Evolutionary conservation across 805 yeast genomes (phyloP), one percentile per base, ranked within the genome.

Genomic region (Cyberlindnera maritima): DNA sequence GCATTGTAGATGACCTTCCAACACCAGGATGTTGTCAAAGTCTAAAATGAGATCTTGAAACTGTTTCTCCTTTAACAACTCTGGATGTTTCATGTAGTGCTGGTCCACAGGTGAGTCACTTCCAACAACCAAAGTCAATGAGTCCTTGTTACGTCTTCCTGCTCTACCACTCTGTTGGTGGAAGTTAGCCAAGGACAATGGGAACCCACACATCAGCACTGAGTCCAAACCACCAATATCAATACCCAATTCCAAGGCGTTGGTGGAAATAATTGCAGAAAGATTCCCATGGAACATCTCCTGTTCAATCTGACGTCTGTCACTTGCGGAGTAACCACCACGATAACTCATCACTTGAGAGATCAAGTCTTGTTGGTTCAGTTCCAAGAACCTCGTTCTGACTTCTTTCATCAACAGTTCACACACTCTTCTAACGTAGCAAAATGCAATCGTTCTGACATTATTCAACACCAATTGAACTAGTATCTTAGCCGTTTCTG

Each of bases 101-200:
- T 89, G 96, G 64, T 92, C 96, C 2, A 89, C 80, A 0, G 97
- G 96, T 14, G 83, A 81, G 21, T 81, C 79, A 32, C 94, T 85
- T 1, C 91, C 94, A 12, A 94, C 88, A 44, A 86, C 80, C 3
- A 94, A 68, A 0, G 97, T 92, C 60, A 94, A 66, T 4, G 97
- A 88, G 40, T 94, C 97, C 44, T 78, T 77, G 43, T 77, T 79
- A 54, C 96, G 80, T 63, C 99, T 75, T 15, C 99, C 99, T 0
- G 97, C 98, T 60, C 99, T 76, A 32, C 99, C 99, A 70, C 94
- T 85, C 61, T 94, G 99, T 66, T 94, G 99, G 57, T 91, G 88
- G 61, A 94, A 79, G 51, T 89, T 89, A 41, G 95, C 83, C 49
- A 90, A 75, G 44, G 96, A 86, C 18, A 81, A 70, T 0, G 99